Percentiles rank a stretch among this genome's conserved stretches.
These are phyloP conservation scores for Sutorius eximius DNA, from an alignment of 1,284 basidiomycete species.

Conservation along the genomic window DNA sequence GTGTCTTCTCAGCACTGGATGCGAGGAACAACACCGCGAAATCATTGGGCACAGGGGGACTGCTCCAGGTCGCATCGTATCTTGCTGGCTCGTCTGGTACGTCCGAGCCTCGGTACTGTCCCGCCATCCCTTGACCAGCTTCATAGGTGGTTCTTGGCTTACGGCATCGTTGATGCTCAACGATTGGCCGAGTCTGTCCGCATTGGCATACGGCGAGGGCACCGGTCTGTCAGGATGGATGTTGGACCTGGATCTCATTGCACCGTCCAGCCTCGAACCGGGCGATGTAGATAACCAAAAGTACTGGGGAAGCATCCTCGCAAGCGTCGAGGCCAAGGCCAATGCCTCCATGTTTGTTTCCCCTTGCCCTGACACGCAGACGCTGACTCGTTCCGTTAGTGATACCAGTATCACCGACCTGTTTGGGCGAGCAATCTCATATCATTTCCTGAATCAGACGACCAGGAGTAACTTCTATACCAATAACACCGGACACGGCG, in stretches of 20 bases:
- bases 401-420: slow-evolving; percentile 63
- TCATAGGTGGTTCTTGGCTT: slow-evolving; percentile 64
- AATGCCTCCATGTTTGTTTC: slow-evolving; percentile 48
- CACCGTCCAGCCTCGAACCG: slow-evolving; percentile 49
- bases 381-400: slow-evolving; percentile 35
- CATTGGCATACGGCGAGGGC: slow-evolving; percentile 57
- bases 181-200: slow-evolving; percentile 51
- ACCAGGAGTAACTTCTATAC: slow-evolving; percentile 57
- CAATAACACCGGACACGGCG: slow-evolving; percentile 58
- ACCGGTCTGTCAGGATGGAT: slow-evolving; percentile 54
- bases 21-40: slow-evolving; percentile 56
- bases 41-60: slow-evolving; percentile 58
- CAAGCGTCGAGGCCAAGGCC: slow-evolving; percentile 59
- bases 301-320: slow-evolving; percentile 60
- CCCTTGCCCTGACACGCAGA: neutral
- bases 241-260: slow-evolving; percentile 54
- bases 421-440: slow-evolving; percentile 63
- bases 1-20: slow-evolving; percentile 57
- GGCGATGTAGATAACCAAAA: slow-evolving; percentile 51
- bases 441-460: slow-evolving; percentile 68
- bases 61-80: slow-evolving; percentile 65
- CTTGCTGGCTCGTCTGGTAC: slow-evolving; percentile 60
- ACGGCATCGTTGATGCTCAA: slow-evolving; percentile 58
- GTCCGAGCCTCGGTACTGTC: slow-evolving; percentile 4
- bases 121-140: slow-evolving; percentile 1